Evolutionary conservation across 2,329 filamentous ascomycete species (phyloP).

Genomic region (Trichoderma lentiforme): DNA sequence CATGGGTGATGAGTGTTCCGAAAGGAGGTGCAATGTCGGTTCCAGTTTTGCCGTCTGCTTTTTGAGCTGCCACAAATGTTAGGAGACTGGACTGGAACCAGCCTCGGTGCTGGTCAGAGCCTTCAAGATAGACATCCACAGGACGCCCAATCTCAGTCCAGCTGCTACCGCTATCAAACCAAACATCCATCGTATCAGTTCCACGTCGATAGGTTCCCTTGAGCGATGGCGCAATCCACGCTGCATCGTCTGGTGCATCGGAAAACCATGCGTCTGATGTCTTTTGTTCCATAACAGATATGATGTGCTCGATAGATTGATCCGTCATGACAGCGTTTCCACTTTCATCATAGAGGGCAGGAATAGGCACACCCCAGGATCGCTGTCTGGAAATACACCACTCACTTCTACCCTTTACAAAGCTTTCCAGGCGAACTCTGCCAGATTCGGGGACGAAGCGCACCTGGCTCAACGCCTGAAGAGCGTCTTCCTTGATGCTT

Average conservation of each 20-base stretch:
- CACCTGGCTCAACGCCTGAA: conserved; percentile 67
- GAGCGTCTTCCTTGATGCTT: conserved; percentile 70
- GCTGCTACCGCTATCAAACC: conserved; percentile 97
- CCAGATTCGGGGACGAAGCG: conserved; percentile 76
- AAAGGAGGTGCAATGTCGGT: conserved; percentile 60
- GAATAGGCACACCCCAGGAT: conserved; percentile 95
- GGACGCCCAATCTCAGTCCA: conserved; percentile 63
- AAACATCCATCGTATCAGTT: conserved; percentile 97
- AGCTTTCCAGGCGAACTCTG: conserved; percentile 73
- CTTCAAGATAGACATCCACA: conserved; percentile 90
- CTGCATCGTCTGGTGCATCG: conserved; percentile 68
- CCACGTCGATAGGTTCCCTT: conserved; percentile 66
- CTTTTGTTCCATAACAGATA: conserved; percentile 69
- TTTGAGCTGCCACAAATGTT: conserved; percentile 70
- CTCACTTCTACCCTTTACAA: conserved; percentile 82
- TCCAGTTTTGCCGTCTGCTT: conserved; percentile 30
- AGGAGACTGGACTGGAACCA: conserved; percentile 98
- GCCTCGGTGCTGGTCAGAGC: conserved; percentile 91
- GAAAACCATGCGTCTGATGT: conserved; percentile 96
- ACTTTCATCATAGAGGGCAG: conserved; percentile 73
- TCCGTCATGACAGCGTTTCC: conserved; percentile 76
- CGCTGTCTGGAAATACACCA: conserved; percentile 98
- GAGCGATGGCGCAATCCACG: conserved; percentile 71
- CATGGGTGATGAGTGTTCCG: conserved; percentile 87
- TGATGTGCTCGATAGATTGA: conserved; percentile 79